Evolutionary conservation across 441 rosid species (phyloP), one percentile per base, ranked within the genome.

Genomic region (Adansonia rubrostipa): DNA sequence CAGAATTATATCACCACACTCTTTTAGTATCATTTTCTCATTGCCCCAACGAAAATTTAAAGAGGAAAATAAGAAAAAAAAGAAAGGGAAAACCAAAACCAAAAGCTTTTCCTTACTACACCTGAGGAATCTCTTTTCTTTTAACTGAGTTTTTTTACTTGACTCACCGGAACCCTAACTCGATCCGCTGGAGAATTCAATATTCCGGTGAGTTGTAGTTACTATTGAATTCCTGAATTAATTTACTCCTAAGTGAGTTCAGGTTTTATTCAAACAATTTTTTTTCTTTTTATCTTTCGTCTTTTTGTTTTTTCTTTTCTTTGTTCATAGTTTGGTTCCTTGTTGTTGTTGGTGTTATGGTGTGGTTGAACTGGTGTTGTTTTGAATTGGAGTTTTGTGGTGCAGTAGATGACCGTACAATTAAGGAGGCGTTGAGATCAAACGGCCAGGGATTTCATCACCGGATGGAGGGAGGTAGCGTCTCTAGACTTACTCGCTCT

Each of bases 401-500:
- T 70, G 83, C 81, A 83, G 86, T 88, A 86, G 93, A 92, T 90
- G 95, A 85, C 76, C 86, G 80, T 83, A 82, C 89, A 86, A 85
- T 85, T 89, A 82, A 80, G 87, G 83, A 88, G 79, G 85, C 89
- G 82, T 78, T 90, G 86, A 92, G 93, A 87, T 86, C 89, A 71
- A 83, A 85, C 90, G 87, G 89, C 81, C 84, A 24, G 91, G 67
- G 88, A 85, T 88, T 85, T 88, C 83, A 80, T 90, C 96, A 81
- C 91, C 98, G 98, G 82, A 97, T 97, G 99, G 99, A 97, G 99
- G 99, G 99, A 94, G 98, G 98, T 97, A 92, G 94, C 98, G 87
- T 91, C 93, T 94, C 92, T 89, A 89, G 86, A 89, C 95, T 91
- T 92, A 89, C 87, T 96, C 90, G 83, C 86, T 85, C 91, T 88